phyloP scores from a whole-genome alignment of 2,329 filamentous ascomycete species.

The Fusarium begoniae region DNA sequence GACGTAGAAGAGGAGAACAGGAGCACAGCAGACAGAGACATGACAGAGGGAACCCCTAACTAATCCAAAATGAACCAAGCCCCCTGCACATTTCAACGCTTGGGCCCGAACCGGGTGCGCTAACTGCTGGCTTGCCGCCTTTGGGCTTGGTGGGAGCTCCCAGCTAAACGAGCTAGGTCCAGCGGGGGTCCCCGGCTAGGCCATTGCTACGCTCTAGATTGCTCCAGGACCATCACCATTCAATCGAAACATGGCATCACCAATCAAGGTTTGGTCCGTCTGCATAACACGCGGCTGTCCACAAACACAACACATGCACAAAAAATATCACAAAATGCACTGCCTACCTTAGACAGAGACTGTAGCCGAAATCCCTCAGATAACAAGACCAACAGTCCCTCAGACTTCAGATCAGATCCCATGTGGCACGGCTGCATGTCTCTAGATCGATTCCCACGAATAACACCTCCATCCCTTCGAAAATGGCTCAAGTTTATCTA shows the following conservation, averaged over 20 bases:
- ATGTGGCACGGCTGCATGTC: slow-evolving; percentile 30
- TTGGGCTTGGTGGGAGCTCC: slow-evolving; percentile 30
- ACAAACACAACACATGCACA: background rate
- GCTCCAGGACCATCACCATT: slow-evolving; percentile 23
- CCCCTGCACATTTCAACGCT: slow-evolving; percentile 28
- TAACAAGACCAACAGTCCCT: background rate
- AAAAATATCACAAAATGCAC: background rate
- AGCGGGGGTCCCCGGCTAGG: slow-evolving; percentile 17
- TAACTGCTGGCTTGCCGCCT: slow-evolving; percentile 35
- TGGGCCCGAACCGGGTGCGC: slow-evolving; percentile 39
- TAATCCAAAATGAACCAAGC: slow-evolving; percentile 17
- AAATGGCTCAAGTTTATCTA: slow-evolving; percentile 24
- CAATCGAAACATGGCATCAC: slow-evolving; percentile 7
- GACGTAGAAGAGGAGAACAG: slow-evolving; percentile 5
- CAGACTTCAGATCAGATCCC: background rate
- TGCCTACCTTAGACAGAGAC: background rate
- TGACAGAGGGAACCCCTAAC: slow-evolving; percentile 13
- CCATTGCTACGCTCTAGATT: slow-evolving; percentile 29
- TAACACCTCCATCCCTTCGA: background rate
- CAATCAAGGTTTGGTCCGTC: slow-evolving; percentile 1
- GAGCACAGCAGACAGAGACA: slow-evolving; percentile 6
- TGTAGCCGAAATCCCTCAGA: background rate
- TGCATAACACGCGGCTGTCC: background rate
- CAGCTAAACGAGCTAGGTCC: slow-evolving; percentile 6
- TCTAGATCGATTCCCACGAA: slow-evolving; percentile 24